Evolutionary conservation across 495 filamentous ascomycete genomes (phyloP).

Genomic region (Penicillium maclennaniae): DNA sequence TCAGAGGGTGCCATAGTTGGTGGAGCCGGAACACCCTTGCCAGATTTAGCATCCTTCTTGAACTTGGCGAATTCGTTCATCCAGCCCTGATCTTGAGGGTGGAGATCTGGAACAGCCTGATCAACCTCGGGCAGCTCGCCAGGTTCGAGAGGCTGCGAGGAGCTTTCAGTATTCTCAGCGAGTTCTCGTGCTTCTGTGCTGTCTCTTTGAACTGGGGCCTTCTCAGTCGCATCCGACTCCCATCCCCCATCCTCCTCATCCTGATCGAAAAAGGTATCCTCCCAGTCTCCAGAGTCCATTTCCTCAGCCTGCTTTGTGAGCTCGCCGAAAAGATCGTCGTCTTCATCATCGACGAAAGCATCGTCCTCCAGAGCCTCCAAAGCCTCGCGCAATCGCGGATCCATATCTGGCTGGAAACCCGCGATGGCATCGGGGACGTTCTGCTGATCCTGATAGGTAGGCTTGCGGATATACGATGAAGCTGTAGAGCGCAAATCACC

Average conservation of each 20-base stretch:
- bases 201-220: constrained; percentile 50
- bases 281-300: constrained; percentile 65
- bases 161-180: constrained; percentile 3
- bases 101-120: constrained; percentile 36
- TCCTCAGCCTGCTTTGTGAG: constrained; percentile 71
- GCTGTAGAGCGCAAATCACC: constrained; percentile 43
- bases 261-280: constrained; percentile 51
- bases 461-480: constrained; percentile 63
- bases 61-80: constrained; percentile 86
- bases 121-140: constrained; percentile 46
- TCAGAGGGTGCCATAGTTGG: constrained; percentile 48
- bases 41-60: constrained; percentile 64
- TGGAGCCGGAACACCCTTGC: constrained; percentile 42
- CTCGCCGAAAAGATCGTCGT: constrained; percentile 75
- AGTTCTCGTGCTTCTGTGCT: constrained; percentile 22
- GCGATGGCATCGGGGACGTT: constrained; percentile 84
- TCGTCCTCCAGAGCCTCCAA: constrained; percentile 95
- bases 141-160: constrained; percentile 19
- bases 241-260: constrained; percentile 77
- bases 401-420: constrained; percentile 98
- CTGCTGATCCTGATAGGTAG: constrained; percentile 90
- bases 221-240: constrained; percentile 92
- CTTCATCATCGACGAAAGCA: constrained; percentile 84
- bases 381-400: constrained; percentile 86
- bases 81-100: constrained; percentile 66